phyloP scores from a whole-genome alignment of 345 rosid species.

The Salix exigua region DNA sequence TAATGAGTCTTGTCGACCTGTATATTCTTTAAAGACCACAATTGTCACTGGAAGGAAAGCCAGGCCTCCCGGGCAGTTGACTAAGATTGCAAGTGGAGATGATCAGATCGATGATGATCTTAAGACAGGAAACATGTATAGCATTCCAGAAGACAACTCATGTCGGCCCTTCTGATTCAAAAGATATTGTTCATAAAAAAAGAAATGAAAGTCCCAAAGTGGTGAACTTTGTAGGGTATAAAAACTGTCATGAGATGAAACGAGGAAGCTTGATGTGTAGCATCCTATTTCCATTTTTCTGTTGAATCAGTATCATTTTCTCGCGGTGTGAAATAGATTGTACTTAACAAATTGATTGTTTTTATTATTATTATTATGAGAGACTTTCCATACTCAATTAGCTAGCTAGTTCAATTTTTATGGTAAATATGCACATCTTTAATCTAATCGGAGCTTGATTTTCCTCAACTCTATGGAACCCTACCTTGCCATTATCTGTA shows the following conservation, averaged over 20 bases:
- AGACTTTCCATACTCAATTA: no score
- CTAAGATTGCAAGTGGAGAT: constrained; percentile 72
- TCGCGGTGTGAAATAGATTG: no score
- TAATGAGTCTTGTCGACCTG: background rate
- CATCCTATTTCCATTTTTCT: no score
- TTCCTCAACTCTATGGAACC: background rate
- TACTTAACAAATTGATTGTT: no score
- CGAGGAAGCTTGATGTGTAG: background rate
- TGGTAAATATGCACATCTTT: background rate
- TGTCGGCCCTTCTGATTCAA: constrained; percentile 21
- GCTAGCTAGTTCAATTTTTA: background rate
- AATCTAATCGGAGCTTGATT: background rate
- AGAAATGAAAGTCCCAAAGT: constrained; percentile 63
- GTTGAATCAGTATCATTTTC: no score
- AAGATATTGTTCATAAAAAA: constrained; percentile 28
- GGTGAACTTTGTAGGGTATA: constrained; percentile 59
- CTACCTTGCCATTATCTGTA: background rate
- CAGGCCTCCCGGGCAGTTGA: constrained; percentile 49
- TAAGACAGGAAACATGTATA: constrained; percentile 29
- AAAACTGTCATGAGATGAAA: background rate
- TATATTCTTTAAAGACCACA: background rate
- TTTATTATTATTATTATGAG: no score
- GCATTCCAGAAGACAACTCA: constrained; percentile 28
- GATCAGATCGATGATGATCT: constrained; percentile 95
- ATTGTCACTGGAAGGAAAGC: constrained; percentile 21